Base-by-base conservation (phyloP, 257 asterid genomes). In the Solanum etuberosum region DNA sequence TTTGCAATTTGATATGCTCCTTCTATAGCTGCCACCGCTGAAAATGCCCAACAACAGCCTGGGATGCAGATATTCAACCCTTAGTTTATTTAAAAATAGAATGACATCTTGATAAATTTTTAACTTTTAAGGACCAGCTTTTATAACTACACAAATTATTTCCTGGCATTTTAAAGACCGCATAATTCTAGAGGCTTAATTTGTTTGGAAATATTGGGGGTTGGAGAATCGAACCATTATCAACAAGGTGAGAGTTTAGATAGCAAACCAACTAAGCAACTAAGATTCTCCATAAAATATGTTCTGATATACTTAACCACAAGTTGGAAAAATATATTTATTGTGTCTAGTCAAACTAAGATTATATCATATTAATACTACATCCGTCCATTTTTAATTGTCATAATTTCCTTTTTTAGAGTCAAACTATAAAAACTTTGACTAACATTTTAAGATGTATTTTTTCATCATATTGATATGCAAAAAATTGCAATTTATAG, bases 1-100 rank as follows among this genome's bases (percentile, higher is more conserved):
- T 42, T 85, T 18, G 34, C 38, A 0, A 65, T 40, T 16, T 67
- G 82, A 46, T 67, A 25, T 43, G 76, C 61, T 27, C 82, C 87
- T 85, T 85, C 87, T 38, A 85, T 71, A 37, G 87, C 80, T 10
- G 83, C 87, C 1, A 70, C 83, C 5, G 83, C 59, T 4, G 87
- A 70, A 85, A 85, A 85, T 40, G 87, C 87, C 83, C 87, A 85
- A 67, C 87, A 85, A 38, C 65, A 32, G 5, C 83, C 87, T 85
- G 54, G 9, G 61, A n/a, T 11, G 71, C 7, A n/a, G n/a, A 54
- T 54, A 54, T 54, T 54, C n/a, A 18, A 54, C 25, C 2, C 61
- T 18, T 54, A 54, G 23, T 71, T 7, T 14, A 32, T 67, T 67
- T 25, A 25, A 25, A 25, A 65, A 27, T 3, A 9, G 3, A 29